Conservation (phyloP, 2,329 filamentous ascomycete species). For the Penicillium sp. region DNA sequence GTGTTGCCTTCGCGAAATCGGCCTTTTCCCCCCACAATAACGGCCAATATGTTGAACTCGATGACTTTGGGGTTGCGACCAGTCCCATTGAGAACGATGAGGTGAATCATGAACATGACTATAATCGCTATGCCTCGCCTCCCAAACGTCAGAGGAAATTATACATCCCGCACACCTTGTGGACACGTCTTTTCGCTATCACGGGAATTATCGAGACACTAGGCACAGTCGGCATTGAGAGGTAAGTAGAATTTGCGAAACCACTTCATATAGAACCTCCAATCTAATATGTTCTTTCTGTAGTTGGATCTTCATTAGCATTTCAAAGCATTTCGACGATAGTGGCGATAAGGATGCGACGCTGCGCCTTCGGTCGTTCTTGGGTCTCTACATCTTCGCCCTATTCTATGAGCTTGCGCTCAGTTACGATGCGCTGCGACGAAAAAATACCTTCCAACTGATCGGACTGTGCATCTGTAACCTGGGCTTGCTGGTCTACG, state of each 20-base stretch:
- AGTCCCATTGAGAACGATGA: constrained; percentile 1
- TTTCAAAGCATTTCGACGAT: constrained; percentile 14
- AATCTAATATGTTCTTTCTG: neutral
- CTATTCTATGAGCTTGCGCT: constrained; percentile 20
- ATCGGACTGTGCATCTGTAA: constrained; percentile 21
- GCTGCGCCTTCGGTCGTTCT: constrained; percentile 20
- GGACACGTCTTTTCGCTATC: constrained; percentile 17
- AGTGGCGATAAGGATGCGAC: constrained; percentile 3
- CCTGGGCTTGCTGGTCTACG: constrained; percentile 18
- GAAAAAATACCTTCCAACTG: constrained; percentile 21
- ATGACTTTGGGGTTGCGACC: constrained; percentile 5
- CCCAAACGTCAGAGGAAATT: constrained; percentile 1
- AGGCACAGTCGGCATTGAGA: constrained; percentile 20
- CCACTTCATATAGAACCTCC: neutral
- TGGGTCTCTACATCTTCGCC: constrained; percentile 22
- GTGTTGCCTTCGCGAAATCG: constrained; percentile 5
- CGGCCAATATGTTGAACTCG: constrained; percentile 11
- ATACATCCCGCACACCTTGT: constrained; percentile 19
- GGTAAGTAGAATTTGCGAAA: constrained; percentile 3
- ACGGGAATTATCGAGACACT: constrained; percentile 18
- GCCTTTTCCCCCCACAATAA: constrained; percentile 9
- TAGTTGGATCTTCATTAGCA: constrained; percentile 21
- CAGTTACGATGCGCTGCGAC: constrained; percentile 21
- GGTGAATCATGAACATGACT: neutral
- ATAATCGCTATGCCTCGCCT: neutral